Base-by-base conservation (phyloP, 2,329 filamentous ascomycete species). In the Penicillium glabrum region DNA sequence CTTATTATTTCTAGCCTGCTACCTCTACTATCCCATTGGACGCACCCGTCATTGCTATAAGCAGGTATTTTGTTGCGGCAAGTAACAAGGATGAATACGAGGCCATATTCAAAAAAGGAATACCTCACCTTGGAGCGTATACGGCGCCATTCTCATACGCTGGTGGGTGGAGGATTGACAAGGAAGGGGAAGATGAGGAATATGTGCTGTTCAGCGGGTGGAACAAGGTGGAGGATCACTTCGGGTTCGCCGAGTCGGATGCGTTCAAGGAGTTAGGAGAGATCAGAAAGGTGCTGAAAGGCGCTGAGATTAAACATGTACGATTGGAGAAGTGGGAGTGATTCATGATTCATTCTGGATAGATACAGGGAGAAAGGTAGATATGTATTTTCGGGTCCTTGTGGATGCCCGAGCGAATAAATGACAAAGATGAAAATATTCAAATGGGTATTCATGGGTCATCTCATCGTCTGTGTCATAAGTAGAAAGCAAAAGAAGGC, bases 121-220 rank as follows among this genome's bases (percentile, higher is more conserved):
- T 67, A 41, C 56, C 59, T 4, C 52, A 65, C 35, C 46, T 77
- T 7, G 63, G 69, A 23, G 61, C 53, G 2, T 65, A 66, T 47
- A 63, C 71, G 14, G 67, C 68, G 0, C 66, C 69, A 5, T 70
- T 65, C 5, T 64, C 48, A 2, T 59, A 74, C 33, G 67, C 67
- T 11, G 72, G 73, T 13, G 76, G 76, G 0, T 79, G 74, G 74
- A 68, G 77, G 31, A 58, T 79, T 16, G 77, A 79, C 46, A 64
- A 64, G 10, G 69, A 69, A 27, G 65, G 63, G 1, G 60, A 61
- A 0, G 70, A 72, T 46, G 72, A 78, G 13, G 77, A 80, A 47
- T 79, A 75, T 61, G 72, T 80, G 3, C 43, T 79, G 1, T 71
- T 80, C 19, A 72, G 59, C 27, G 74, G 74, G 0, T 80, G 77